Base-by-base conservation (phyloP, 2,329 filamentous ascomycete genomes). In the Verticillium alfalfae region DNA sequence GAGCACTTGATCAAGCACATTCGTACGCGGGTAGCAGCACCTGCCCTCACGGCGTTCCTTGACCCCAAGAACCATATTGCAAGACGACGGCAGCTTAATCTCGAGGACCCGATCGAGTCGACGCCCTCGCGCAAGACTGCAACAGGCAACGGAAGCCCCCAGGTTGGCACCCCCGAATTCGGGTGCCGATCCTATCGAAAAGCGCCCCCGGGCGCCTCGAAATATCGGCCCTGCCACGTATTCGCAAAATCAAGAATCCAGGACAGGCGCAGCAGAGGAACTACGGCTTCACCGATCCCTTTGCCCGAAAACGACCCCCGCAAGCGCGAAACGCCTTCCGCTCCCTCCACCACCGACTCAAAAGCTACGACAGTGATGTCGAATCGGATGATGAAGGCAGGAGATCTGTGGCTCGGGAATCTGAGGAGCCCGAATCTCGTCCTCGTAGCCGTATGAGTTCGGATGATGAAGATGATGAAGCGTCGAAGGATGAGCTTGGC, bases 1-100 rank as follows among this genome's bases (percentile, higher is more conserved):
- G 91, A 96, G 71, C 95, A 96, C 73, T 79, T 99, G 39, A 87
- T 98, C 65, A 87, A 90, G 66, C 93, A 97, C 72, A 91, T 98
- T 70, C 93, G 93, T 68, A 90, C 89, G 55, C 90, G 94, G 68
- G 88, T 98, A 57, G 93, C 91, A 9, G 91, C 89, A 7, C 92
- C 93, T 2, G 84, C 88, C 54, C 81, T 99, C 41, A 90, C 91
- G 67, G 86, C 92, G 52, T 93, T 89, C 70, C 84, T 99, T 62
- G 89, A 97, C 66, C 93, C 95, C 4, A 84, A 84, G 60, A 90
- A 92, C 62, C 93, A 97, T 74, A 80, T 81, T 2, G 84, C 87
- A n/a, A 96, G 92, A 75, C 84, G 94, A 63, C 85, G 90, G 64
- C 91, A 88, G 72, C 79, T 96, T 18, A 92, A 93, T 60, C 71